A percentile compares a stretch with the other conserved stretches of the same genome.
phyloP scores from a whole-genome alignment of 1,284 basidiomycete genomes.

The Microbotryum lychnidis-dioicae region DNA sequence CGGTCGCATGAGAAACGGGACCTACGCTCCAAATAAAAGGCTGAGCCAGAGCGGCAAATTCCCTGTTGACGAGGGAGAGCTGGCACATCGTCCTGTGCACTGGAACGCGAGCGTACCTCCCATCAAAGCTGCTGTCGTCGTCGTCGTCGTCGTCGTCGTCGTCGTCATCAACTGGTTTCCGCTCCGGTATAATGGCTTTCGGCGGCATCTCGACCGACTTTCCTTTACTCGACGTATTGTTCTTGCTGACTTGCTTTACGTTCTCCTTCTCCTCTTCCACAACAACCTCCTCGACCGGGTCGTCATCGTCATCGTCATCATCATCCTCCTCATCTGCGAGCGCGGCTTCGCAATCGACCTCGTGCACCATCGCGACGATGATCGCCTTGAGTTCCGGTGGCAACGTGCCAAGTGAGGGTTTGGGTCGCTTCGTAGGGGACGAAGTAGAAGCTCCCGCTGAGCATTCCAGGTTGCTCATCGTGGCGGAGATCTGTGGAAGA shows the following conservation, averaged over 20 bases:
- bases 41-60: constrained; percentile 15
- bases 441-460: no score
- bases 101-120: not conserved
- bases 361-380: constrained; percentile 20
- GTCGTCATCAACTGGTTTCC: not conserved
- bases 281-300: not conserved
- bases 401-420: constrained; percentile 6
- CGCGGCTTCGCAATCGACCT: not conserved
- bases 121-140: not conserved
- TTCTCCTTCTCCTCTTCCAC: not conserved
- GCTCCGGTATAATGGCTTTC: not conserved
- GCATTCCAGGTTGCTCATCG: no score
- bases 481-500: no score
- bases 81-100: not conserved
- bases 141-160: constrained; percentile 2
- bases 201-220: not conserved
- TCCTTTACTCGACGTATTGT: not conserved
- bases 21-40: constrained; percentile 18
- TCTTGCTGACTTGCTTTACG: not conserved
- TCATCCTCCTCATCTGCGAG: not conserved
- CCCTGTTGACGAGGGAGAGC: constrained; percentile 15
- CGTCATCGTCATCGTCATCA: not conserved
- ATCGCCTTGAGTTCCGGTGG: constrained; percentile 26
- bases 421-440: not conserved
- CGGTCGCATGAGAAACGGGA: not conserved